Evolutionary conservation across 352 stramenopile species (phyloP).

Genomic region (Phytophthora ohioensis): DNA sequence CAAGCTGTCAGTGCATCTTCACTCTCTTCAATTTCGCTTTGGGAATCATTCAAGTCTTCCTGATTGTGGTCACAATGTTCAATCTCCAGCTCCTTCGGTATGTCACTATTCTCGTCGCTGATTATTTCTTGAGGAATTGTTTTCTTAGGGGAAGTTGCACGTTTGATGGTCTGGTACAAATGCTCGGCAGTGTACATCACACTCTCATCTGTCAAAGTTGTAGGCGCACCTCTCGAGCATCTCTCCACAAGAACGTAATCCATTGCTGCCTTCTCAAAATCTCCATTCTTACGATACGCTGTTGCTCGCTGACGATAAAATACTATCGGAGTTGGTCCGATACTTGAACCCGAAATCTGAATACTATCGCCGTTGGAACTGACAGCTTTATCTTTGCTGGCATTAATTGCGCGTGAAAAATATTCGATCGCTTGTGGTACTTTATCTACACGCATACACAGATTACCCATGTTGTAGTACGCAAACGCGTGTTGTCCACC

Average conservation of each 20-base stretch:
- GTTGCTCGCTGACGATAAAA: constrained; percentile 67
- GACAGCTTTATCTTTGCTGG: constrained; percentile 32
- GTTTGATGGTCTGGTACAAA: constrained; percentile 25
- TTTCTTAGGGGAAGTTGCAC: constrained; percentile 7
- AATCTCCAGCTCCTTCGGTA: constrained; percentile 3
- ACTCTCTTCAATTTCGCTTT: constrained; percentile 12
- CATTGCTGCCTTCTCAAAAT: constrained; percentile 70
- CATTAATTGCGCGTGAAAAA: constrained; percentile 54
- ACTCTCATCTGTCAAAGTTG: constrained; percentile 13
- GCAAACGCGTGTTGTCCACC: constrained; percentile 46
- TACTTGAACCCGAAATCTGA: constrained; percentile 10
- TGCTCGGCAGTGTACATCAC: constrained; percentile 25
- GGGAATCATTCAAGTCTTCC: constrained; percentile 10
- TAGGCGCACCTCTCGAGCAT: background rate
- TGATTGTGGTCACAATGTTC: constrained; percentile 2
- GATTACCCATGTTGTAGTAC: constrained; percentile 67
- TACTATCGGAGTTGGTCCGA: constrained; percentile 26
- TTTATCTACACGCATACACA: constrained; percentile 51
- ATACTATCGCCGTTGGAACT: background rate
- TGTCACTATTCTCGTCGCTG: constrained; percentile 9
- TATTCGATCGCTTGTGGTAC: constrained; percentile 51
- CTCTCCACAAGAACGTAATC: constrained; percentile 51
- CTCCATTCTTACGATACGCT: constrained; percentile 61
- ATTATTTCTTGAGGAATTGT: background rate
- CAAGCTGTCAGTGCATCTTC: constrained; percentile 35